Percentiles rank a stretch among this genome's conserved stretches.
phyloP scores from a whole-genome alignment of 305 asterid species.

The Salvia sclarea region DNA sequence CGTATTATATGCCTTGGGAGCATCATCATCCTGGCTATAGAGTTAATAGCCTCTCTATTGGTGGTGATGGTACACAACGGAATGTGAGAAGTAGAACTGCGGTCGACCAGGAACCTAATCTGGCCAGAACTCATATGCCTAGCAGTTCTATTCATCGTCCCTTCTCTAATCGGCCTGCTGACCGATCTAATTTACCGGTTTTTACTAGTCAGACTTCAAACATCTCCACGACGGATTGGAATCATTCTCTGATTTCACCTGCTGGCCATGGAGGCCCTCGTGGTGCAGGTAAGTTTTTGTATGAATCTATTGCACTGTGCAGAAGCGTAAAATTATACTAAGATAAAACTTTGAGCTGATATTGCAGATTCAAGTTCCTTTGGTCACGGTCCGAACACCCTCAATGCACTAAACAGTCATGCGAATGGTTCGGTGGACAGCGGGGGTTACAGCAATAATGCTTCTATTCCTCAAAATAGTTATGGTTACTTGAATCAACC shows the following conservation, averaged over 20 bases:
- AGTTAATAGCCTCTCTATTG: constrained; percentile 52
- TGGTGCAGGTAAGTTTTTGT: constrained; percentile 50
- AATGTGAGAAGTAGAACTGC: constrained; percentile 69
- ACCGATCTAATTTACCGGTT: constrained; percentile 45
- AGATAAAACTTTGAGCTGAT: constrained; percentile 26
- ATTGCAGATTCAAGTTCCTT: constrained; percentile 55
- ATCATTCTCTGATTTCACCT: constrained; percentile 42
- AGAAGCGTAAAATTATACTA: constrained; percentile 6
- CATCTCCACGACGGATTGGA: constrained; percentile 53
- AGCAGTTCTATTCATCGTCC: constrained; percentile 42
- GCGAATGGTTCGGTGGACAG: constrained; percentile 48
- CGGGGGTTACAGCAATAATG: constrained; percentile 49
- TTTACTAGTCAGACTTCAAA: constrained; percentile 51
- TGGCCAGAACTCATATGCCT: constrained; percentile 47
- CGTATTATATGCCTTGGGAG: constrained; percentile 54
- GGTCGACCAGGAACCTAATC: constrained; percentile 47
- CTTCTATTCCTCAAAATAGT: constrained; percentile 43
- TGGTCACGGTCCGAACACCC: constrained; percentile 49
- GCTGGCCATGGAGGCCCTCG: constrained; percentile 50
- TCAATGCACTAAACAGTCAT: constrained; percentile 39
- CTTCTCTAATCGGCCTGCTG: constrained; percentile 39
- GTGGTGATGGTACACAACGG: constrained; percentile 55
- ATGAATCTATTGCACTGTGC: constrained; percentile 17
- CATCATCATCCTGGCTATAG: constrained; percentile 49
- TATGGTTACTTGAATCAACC: constrained; percentile 42